Percentiles rank a stretch among this genome's conserved stretches.
Evolutionary conservation across 306 rosid species (phyloP).

Genomic region (Vigna unguiculata): DNA sequence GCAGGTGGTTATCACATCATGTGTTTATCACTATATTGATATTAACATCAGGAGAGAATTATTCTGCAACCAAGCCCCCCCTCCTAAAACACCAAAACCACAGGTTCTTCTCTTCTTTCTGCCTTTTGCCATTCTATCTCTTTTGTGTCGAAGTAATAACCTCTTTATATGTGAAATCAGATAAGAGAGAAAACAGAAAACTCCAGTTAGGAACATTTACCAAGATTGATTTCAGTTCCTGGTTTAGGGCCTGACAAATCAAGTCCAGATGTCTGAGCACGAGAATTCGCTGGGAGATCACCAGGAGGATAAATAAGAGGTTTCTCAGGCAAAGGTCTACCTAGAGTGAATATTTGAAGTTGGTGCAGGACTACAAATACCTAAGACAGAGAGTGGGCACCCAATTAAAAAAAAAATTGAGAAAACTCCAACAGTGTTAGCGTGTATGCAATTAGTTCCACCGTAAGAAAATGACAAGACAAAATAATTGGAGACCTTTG

Average conservation of each 20-base stretch:
- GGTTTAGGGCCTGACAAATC: conserved; percentile 71
- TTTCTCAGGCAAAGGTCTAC: conserved; percentile 78
- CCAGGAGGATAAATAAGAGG: conserved; percentile 70
- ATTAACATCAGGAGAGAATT: neutral
- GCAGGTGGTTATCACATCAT: neutral
- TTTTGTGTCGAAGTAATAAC: neutral
- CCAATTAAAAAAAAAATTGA: conserved; percentile 29
- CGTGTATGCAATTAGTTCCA: conserved; percentile 12
- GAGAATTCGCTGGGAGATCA: conserved; percentile 54
- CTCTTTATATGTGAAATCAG: conserved; percentile 7
- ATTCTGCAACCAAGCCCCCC: neutral
- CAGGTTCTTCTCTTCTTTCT: neutral
- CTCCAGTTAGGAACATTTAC: conserved; percentile 55
- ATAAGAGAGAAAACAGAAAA: conserved; percentile 37
- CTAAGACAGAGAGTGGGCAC: conserved; percentile 47
- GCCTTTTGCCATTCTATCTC: neutral
- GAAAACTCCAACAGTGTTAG: conserved; percentile 20
- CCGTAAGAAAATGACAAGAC: conserved; percentile 13
- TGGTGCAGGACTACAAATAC: conserved; percentile 89
- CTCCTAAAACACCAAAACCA: neutral
- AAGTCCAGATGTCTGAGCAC: conserved; percentile 72
- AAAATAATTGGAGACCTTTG: conserved; percentile 65
- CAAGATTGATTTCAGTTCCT: conserved; percentile 79
- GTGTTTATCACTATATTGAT: neutral
- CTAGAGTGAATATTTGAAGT: conserved; percentile 83